Conservation (phyloP, 1,284 basidiomycete genomes). For the Sanguinoderma infundibulare region DNA sequence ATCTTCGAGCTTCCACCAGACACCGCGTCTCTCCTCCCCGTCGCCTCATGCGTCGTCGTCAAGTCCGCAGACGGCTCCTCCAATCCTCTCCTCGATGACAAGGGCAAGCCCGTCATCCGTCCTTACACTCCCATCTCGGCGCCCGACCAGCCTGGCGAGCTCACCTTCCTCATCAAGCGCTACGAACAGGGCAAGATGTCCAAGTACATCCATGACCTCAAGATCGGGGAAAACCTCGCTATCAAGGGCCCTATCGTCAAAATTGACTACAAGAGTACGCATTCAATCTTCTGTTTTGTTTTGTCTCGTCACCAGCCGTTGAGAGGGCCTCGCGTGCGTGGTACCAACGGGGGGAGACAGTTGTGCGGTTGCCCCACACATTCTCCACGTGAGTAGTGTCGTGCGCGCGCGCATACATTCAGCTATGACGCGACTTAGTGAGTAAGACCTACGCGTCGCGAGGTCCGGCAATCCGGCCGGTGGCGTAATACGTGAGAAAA, state of each 20-base stretch:
- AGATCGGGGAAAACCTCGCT: conserved; percentile 83
- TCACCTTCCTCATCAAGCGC: conserved; percentile 88
- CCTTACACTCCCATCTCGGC: conserved; percentile 88
- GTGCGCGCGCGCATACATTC: too few species aligned
- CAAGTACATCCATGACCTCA: conserved; percentile 71
- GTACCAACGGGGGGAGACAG: too few species aligned
- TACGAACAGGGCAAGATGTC: conserved; percentile 83
- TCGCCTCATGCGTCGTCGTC: conserved; percentile 73
- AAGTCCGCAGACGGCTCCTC: conserved; percentile 55
- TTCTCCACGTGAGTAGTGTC: too few species aligned
- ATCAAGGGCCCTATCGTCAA: conserved; percentile 93
- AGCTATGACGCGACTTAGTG: too few species aligned
- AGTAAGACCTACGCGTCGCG: too few species aligned
- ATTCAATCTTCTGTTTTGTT: too few species aligned
- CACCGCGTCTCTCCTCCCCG: conserved; percentile 78
- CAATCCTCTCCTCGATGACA: conserved; percentile 69
- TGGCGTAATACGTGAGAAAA: too few species aligned
- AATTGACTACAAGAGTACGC: conserved; percentile 83
- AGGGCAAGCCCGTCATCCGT: conserved; percentile 89
- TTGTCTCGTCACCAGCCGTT: too few species aligned
- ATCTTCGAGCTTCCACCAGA: conserved; percentile 87
- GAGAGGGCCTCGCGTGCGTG: too few species aligned
- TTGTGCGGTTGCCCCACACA: too few species aligned
- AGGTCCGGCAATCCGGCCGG: too few species aligned
- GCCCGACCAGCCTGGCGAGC: conserved; percentile 72